Evolutionary conservation across 169 alveolate species (phyloP).

Genomic region (Cryptosporidium meleagridis): DNA sequence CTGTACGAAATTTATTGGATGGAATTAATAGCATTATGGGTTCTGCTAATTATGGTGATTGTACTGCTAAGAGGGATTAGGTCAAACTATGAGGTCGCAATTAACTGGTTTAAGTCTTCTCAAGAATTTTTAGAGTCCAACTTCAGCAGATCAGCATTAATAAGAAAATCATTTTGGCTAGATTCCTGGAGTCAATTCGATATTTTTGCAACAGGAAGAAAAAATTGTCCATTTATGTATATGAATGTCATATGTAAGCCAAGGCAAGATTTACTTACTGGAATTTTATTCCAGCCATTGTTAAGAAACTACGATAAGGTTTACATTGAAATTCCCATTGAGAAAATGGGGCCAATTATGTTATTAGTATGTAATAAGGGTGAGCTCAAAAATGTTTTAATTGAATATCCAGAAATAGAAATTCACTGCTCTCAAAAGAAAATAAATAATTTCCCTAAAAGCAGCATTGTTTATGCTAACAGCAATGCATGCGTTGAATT

Average conservation of each 20-base stretch:
- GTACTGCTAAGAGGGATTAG: constrained; percentile 50
- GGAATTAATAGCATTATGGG: constrained; percentile 44
- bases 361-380: constrained; percentile 23
- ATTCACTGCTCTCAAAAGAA: constrained; percentile 58
- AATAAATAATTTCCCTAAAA: background rate
- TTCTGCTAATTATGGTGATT: background rate
- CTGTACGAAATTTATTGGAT: constrained; percentile 2
- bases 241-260: constrained; percentile 66
- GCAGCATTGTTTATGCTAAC: constrained; percentile 15
- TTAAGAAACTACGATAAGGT: constrained; percentile 32
- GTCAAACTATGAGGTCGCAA: constrained; percentile 19
- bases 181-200: constrained; percentile 73
- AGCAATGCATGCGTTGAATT: constrained; percentile 55
- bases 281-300: constrained; percentile 47
- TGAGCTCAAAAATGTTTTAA: constrained; percentile 17
- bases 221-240: constrained; percentile 40
- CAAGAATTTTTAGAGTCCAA: constrained; percentile 30
- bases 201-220: constrained; percentile 65
- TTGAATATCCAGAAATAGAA: constrained; percentile 72
- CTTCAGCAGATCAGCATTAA: constrained; percentile 53
- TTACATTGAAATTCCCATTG: constrained; percentile 56
- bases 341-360: constrained; percentile 55
- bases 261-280: constrained; percentile 60
- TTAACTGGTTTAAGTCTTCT: background rate
- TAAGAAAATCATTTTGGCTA: constrained; percentile 53